Base-by-base conservation (phyloP, 805 yeast species). In the Sugiyamaella chiloensis region DNA sequence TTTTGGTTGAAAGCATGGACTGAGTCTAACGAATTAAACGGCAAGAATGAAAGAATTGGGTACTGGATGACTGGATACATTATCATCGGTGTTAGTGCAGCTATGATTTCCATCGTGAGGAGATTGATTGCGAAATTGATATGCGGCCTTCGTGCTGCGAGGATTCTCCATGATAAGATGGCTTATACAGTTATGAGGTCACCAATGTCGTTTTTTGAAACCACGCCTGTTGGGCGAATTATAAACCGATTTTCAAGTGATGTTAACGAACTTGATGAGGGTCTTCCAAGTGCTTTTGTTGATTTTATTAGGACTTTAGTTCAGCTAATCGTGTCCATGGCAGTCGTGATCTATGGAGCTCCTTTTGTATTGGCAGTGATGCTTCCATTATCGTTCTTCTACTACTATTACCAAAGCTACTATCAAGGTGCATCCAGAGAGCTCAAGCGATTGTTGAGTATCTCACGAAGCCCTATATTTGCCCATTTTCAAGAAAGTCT, bases 131-230 rank as follows among this genome's bases (percentile, higher is more conserved):
- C 83, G 62, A 83, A 89, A 87, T 46, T 56, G 9, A 24, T 31
- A n/a, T 55, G 60, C 44, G 60, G 57, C 19, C 36, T 60, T 17
- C 41, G 44, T 20, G 61, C 60, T 11, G 48, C 61, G 1, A 46
- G 40, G 19, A 42, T 24, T 20, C 71, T 88, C 51, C 97, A 90
- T 65, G 78, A 81, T 52, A 66, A 68, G 16, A 89, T 90, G 96
- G 80, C 88, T 3, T 65, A 64, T 9, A 64, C 78, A 41, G 93
- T 90, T 5, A 66, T 90, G 50, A 74, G 89, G 52, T 91, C 96
- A 0, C 97, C 97, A 51, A 90, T 90, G 96, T 75, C 85, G 30
- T 90, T 90, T 62, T 90, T 90, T 60, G 98, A 90, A 66, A 87
- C 96, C 0, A 90, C 96, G 0, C 98, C 97, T 45, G 82, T 89